Base-by-base conservation (phyloP, 2,329 filamentous ascomycete genomes). In the Thermoascus crustaceus region DNA sequence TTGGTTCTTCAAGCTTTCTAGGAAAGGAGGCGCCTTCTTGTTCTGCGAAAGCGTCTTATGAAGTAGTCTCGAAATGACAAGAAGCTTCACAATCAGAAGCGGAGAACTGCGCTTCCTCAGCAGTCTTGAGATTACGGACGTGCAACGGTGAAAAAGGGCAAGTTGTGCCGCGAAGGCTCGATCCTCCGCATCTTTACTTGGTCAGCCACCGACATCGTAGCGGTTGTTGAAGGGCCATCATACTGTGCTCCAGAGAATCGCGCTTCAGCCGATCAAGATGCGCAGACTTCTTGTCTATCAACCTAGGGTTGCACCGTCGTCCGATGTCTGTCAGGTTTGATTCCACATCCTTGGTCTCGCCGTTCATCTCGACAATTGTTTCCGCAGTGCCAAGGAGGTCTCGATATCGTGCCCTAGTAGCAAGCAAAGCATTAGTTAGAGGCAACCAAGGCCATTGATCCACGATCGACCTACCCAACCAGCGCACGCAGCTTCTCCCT, bases 381-480 rank as follows among this genome's bases (percentile, higher is more conserved):
- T 95, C 88, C 36, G 89, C 89, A 0, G 89, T 95, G 34, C 85
- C 85, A 17, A 96, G 77, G 6, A 96, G 77, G 50, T 91, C 85
- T 47, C 89, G 83, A 62, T 96, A 96, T 52, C 76, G 75, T 48
- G 73, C 68, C 13, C 75, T 79, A 47, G 7, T 35, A 14, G 26
- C 23, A 36, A 30, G 18, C 11, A 18, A 30, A 34, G 30, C 25
- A 40, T 32, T 31, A 36, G 30, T 36, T 30, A 39, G 37, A 22
- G 39, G 34, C 34, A 37, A 23, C 7, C 17, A 20, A 22, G 31
- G 8, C 9, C 10, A 21, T 11, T 29, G 25, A 30, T 26, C 24
- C 18, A 7, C 26, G 26, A 14, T 40, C 33, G 20, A 45, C 67
- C 39, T 67, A 78, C 75, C 78, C 78, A 43, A 82, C 78, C 38